Evolutionary conservation across 2,329 filamentous ascomycete species (phyloP), one percentile per base, ranked within the genome.

Genomic region (Talaromyces albobiverticillius): DNA sequence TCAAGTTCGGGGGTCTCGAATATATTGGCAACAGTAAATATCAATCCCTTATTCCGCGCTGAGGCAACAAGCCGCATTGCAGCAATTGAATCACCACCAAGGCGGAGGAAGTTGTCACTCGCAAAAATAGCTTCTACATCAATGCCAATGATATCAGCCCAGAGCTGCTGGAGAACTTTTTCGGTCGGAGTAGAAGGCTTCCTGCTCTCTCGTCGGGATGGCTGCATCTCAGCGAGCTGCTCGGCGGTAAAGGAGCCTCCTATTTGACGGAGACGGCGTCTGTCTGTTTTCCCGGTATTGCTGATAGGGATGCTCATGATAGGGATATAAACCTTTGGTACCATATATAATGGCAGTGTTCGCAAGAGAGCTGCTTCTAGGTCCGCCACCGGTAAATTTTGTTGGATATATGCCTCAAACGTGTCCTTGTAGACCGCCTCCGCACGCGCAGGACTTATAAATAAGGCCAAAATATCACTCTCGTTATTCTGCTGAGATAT

Each of bases 51-150:
- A 11, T 53, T 20, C 18, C 55, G 46, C 25, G 46, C 51, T 9
- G 46, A 45, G 14, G 42, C 46, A 7, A 59, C 60, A n/a, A 64
- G 36, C 32, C 54, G 53, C 60, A 64, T 64, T 7, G 61, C 62
- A 11, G 53, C 11, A 38, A 64, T 54, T 8, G 61, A 62, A 40
- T 64, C 61, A 2, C 61, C 61, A 16, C 67, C 67, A 9, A 68
- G 48, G 6, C 59, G 55, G 51, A 70, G 64, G 52, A 70, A 70
- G 29, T 60, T 62, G 16, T 65, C 60, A 16, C 62, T 57, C 2
- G 60, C 42, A 6, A 57, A 42, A 31, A 65, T 61, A 5, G 54
- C 36, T 2, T 60, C 57, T 2, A 52, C 16, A 1, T 57, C 42
- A 16, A 66, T 38, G 5, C 57, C 54, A 13, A 67, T 53, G n/a